Base-by-base conservation (phyloP, 169 alveolate species). In the Plasmodium sp. region DNA sequence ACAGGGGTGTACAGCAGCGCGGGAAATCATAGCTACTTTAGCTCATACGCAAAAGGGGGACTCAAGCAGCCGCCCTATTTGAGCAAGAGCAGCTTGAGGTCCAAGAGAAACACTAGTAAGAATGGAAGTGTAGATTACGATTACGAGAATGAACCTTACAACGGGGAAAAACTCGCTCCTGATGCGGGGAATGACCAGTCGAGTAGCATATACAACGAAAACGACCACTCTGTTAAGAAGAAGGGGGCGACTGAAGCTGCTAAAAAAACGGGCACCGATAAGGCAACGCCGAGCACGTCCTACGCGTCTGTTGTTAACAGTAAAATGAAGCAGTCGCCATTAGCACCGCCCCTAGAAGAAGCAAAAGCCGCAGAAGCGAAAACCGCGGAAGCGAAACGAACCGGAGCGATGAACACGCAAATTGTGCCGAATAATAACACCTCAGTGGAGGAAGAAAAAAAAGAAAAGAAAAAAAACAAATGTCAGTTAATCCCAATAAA, bases 281-380 rank as follows among this genome's bases (percentile, higher is more conserved):
- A 86, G 51, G 48, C 82, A 22, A 86, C 79, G 36, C 7, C 22
- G 14, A 77, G 43, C 71, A 77, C 85, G 10, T 86, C 93, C 1
- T 86, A 86, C 48, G 93, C 93, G n/a, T 86, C 93, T 54, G 80
- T 86, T 18, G 93, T 86, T 18, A 86, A 86, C 81, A 86, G 62
- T 22, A 75, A 34, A 71, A 48, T 77, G 43, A 86, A 86, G 43
- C 43, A 75, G 1, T 22, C 93, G 3, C 9, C 77, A 5, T 33
- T 67, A 67, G 14, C 77, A 67, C 12, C 77, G 5, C n/a, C 77
- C 36, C 1, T 39, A 54, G 93, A 79, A 6, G 93, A 75, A 56
- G 67, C 16, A 31, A 41, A 84, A 84, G 71, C 43, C n/a, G 45
- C 14, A 5, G 83, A 84, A 56, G 67, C 16, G 45, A 41, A 84